These are phyloP conservation scores for Salix arbutifolia DNA, from an alignment of 345 rosid species.

Conservation along the genomic window DNA sequence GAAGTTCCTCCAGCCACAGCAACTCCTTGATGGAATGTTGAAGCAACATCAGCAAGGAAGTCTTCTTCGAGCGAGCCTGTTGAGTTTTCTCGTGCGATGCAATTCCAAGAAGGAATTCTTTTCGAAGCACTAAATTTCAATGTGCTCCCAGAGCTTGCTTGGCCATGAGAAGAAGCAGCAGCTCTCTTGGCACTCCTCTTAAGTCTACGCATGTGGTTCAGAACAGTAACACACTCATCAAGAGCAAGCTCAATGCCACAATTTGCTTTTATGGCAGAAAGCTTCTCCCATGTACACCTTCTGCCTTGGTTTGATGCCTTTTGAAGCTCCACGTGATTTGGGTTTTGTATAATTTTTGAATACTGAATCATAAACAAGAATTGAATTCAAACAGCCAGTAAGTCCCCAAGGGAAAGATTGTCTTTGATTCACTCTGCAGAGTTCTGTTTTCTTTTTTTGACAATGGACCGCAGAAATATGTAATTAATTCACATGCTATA, in stretches of 20 bases:
- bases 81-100: slow-evolving; percentile 91
- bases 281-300: slow-evolving; percentile 99
- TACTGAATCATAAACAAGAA: slow-evolving; percentile 36
- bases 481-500: neutral
- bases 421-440: neutral
- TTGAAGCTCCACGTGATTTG: slow-evolving; percentile 28
- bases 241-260: slow-evolving; percentile 97
- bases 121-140: slow-evolving; percentile 70
- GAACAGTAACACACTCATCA: slow-evolving; percentile 89
- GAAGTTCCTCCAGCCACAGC: slow-evolving; percentile 35
- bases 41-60: slow-evolving; percentile 37
- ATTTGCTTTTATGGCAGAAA: slow-evolving; percentile 92
- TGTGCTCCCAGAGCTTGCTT: slow-evolving; percentile 27
- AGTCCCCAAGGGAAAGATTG: neutral
- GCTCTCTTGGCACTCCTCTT: slow-evolving; percentile 92
- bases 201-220: slow-evolving; percentile 94
- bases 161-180: slow-evolving; percentile 72
- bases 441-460: neutral
- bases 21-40: slow-evolving; percentile 42
- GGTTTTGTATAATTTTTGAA: slow-evolving; percentile 84
- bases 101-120: slow-evolving; percentile 97
- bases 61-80: slow-evolving; percentile 88
- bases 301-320: slow-evolving; percentile 66
- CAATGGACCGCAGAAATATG: neutral
- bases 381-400: neutral